A percentile compares a stretch with the other conserved stretches of the same genome.
Conservation (phyloP, 495 filamentous ascomycete species). For the Neurospora tetraspora region DNA sequence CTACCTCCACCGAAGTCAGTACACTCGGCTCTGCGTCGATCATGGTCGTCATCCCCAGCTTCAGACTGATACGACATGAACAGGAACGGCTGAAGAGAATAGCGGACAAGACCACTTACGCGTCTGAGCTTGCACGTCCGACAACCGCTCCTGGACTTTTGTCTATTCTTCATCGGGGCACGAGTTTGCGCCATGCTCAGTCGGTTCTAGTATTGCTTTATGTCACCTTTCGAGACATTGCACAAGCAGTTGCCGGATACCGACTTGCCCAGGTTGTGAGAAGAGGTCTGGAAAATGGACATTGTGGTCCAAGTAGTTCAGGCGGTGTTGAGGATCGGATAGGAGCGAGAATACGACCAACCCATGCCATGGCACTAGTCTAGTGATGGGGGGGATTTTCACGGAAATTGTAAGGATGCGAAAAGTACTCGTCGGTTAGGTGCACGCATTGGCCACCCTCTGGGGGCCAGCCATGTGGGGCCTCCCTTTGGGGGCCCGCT, state of each 20-base stretch:
- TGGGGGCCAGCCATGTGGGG: too few relatives aligned
- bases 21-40: neutral
- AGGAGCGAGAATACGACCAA: neutral
- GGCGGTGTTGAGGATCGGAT: neutral
- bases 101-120: slow-evolving; percentile 11
- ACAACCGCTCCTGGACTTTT: slow-evolving; percentile 25
- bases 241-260: neutral
- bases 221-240: neutral
- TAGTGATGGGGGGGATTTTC: neutral
- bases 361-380: neutral
- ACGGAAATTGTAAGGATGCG: neutral
- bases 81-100: neutral
- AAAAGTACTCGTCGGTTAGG: too few relatives aligned
- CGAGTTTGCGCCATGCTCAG: neutral
- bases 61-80: neutral
- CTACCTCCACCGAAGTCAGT: slow-evolving; percentile 4
- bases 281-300: neutral
- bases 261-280: neutral
- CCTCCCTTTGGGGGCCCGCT: too few relatives aligned
- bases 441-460: too few relatives aligned
- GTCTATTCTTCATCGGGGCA: slow-evolving; percentile 23
- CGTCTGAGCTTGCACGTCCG: slow-evolving; percentile 23
- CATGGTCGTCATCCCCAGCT: neutral
- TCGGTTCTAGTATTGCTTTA: neutral
- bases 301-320: neutral